phyloP scores from a whole-genome alignment of 257 asterid genomes.

The Salvia hispanica region DNA sequence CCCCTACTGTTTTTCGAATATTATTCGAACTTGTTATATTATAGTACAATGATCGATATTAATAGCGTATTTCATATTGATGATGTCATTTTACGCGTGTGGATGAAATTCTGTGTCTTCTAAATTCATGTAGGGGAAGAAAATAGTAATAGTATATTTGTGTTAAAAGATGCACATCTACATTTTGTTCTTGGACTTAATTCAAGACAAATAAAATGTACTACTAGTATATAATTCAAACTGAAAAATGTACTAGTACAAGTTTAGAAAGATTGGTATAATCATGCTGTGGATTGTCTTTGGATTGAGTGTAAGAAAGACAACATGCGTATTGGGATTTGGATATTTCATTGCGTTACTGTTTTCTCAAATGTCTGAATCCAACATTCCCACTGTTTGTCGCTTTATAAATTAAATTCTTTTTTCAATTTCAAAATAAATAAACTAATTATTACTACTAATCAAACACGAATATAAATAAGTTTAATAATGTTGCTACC shows the following conservation, averaged over 20 bases:
- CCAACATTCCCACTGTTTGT: constrained; percentile 52
- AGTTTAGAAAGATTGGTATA: constrained; percentile 31
- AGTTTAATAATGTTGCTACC: no score
- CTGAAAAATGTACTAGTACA: background rate
- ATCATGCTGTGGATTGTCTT: constrained; percentile 37
- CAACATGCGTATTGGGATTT: constrained; percentile 67
- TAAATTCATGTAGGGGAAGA: background rate
- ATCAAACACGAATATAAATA: background rate
- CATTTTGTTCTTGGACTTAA: background rate
- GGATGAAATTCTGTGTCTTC: background rate
- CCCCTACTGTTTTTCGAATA: background rate
- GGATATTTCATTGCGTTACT: constrained; percentile 13
- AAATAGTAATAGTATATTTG: background rate
- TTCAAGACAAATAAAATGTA: background rate
- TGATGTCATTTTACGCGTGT: background rate
- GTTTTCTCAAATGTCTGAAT: constrained; percentile 36
- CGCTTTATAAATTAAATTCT: constrained; percentile 26
- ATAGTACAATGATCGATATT: background rate
- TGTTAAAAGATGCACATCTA: background rate
- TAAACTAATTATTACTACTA: background rate
- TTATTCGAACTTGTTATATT: background rate
- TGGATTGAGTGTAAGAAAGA: constrained; percentile 34
- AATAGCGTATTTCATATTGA: background rate
- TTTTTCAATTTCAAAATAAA: background rate
- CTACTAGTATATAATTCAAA: background rate